These are phyloP conservation scores for Bretschneidera sinensis DNA, from an alignment of 345 rosid genomes.

Conservation along the genomic window DNA sequence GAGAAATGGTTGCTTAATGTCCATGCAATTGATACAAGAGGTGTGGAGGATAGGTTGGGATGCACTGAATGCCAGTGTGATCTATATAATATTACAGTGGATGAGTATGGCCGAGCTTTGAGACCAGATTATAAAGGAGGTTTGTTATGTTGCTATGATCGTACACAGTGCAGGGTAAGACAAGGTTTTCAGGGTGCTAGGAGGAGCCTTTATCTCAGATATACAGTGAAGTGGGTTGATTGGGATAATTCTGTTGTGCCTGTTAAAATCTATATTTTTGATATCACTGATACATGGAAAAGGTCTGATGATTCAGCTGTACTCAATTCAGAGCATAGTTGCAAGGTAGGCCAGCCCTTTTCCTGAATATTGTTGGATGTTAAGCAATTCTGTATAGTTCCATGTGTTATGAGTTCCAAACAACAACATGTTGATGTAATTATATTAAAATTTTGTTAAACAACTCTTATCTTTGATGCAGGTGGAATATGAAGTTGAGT, in stretches of 20 bases:
- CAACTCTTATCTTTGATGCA: conserved; percentile 27
- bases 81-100: conserved; percentile 64
- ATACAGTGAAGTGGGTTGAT: conserved; percentile 68
- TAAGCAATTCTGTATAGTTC: neutral
- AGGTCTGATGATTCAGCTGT: conserved; percentile 31
- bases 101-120: conserved; percentile 40
- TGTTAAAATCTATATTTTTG: conserved; percentile 60
- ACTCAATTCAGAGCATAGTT: conserved; percentile 38
- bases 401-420: neutral
- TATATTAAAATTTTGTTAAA: no score
- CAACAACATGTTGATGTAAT: neutral
- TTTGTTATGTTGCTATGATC: conserved; percentile 60
- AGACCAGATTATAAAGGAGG: conserved; percentile 70
- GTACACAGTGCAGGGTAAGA: conserved; percentile 52
- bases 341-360: conserved; percentile 40
- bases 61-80: conserved; percentile 77
- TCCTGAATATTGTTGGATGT: neutral
- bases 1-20: conserved; percentile 74
- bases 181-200: conserved; percentile 44
- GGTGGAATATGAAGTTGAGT: conserved; percentile 64
- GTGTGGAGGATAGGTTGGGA: conserved; percentile 63
- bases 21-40: conserved; percentile 85
- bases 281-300: conserved; percentile 68
- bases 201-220: conserved; percentile 53
- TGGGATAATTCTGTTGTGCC: conserved; percentile 62